These are phyloP conservation scores for Striga hermonthica DNA, from an alignment of 305 asterid genomes.

Conservation along the genomic window DNA sequence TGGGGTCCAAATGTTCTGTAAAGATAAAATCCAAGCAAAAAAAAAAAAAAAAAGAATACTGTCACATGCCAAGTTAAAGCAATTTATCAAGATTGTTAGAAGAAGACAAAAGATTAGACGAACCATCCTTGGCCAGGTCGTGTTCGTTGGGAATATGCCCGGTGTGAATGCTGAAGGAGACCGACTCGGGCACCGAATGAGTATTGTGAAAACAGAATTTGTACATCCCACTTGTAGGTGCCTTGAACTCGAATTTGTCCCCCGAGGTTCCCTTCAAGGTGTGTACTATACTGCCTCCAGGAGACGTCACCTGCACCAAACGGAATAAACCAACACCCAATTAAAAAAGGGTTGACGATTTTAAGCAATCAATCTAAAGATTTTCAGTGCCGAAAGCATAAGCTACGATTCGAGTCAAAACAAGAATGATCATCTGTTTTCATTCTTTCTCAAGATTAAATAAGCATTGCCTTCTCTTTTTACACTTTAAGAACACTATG, in stretches of 20 bases:
- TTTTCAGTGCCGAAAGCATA: too few species aligned
- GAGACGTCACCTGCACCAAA: conserved; percentile 58
- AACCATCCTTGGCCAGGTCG: conserved; percentile 88
- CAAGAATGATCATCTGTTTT: too few species aligned
- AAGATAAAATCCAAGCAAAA: too few species aligned
- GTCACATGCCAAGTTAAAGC: too few species aligned
- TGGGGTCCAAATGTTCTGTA: conserved; percentile 90
- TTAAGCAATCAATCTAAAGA: not conserved
- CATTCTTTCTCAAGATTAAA: not conserved
- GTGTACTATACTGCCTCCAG: conserved; percentile 48
- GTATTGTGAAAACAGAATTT: conserved; percentile 92
- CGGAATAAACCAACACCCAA: conserved; percentile 9
- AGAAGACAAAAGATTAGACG: conserved; percentile 28
- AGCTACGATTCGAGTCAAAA: too few species aligned
- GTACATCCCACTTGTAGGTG: conserved; percentile 78
- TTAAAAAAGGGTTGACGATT: not conserved
- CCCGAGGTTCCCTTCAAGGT: conserved; percentile 56
- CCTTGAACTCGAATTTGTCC: conserved; percentile 72
- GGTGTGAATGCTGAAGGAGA: conserved; percentile 79
- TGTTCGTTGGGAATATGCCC: conserved; percentile 81
- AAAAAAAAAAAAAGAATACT: not conserved
- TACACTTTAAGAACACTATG: not conserved
- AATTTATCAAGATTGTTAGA: not conserved
- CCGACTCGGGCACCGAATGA: conserved; percentile 64
- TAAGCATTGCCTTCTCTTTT: not conserved